These are phyloP conservation scores for Bothriochloa decipiens DNA, from an alignment of 176 grass and related monocot genomes.

Conservation along the genomic window DNA sequence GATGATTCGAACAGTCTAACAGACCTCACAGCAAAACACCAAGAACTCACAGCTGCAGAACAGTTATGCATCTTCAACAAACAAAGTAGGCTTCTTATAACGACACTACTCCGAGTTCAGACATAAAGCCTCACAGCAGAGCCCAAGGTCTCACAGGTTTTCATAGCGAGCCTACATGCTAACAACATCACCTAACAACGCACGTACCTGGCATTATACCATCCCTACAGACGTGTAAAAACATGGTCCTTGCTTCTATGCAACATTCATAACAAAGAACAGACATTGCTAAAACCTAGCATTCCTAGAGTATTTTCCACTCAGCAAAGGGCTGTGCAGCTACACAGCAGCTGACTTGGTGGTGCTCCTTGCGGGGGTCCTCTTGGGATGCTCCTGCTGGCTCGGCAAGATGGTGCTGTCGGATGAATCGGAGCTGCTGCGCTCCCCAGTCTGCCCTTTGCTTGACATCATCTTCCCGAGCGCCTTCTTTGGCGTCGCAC, in stretches of 20 bases:
- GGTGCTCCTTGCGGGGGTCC: slow-evolving; percentile 49
- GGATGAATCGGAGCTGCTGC: slow-evolving; percentile 73
- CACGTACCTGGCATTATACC: slow-evolving; percentile 42
- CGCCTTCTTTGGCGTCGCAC: slow-evolving; percentile 57
- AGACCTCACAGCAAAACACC: neutral
- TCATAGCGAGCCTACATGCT: slow-evolving; percentile 45
- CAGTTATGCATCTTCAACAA: neutral
- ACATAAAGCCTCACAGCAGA: slow-evolving; percentile 43
- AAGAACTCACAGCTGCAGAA: neutral
- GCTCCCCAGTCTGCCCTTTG: slow-evolving; percentile 64
- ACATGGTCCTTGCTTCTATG: slow-evolving; percentile 53
- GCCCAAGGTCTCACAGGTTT: slow-evolving; percentile 34
- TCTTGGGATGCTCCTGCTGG: slow-evolving; percentile 56
- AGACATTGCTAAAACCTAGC: slow-evolving; percentile 47
- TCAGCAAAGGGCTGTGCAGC: slow-evolving; percentile 7
- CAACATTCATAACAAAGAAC: slow-evolving; percentile 50
- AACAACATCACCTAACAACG: slow-evolving; percentile 50
- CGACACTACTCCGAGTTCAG: slow-evolving; percentile 28
- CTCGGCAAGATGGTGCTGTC: slow-evolving; percentile 63
- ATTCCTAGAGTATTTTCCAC: slow-evolving; percentile 6
- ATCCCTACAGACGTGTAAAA: slow-evolving; percentile 51
- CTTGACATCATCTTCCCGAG: slow-evolving; percentile 60
- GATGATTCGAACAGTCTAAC: neutral
- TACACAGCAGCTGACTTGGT: slow-evolving; percentile 50
- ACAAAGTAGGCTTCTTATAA: slow-evolving; percentile 35